Evolutionary conservation across 2,329 filamentous ascomycete species (phyloP).

Genomic region (Hymenoscyphus fraxineus): DNA sequence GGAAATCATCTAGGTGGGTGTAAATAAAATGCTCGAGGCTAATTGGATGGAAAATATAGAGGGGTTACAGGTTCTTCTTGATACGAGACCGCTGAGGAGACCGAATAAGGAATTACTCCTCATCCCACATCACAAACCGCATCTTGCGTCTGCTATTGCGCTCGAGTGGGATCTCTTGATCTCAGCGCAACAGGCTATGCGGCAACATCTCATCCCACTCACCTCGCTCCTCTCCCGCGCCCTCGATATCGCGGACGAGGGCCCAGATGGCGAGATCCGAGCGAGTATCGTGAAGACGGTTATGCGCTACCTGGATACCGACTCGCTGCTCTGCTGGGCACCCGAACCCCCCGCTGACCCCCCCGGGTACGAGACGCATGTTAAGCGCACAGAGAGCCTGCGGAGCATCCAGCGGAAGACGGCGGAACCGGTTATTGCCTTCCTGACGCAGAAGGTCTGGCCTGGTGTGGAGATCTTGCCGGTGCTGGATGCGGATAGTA

Average conservation of each 20-base stretch:
- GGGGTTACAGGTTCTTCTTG: conserved; percentile 57
- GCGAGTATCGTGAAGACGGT: conserved; percentile 62
- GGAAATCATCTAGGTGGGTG: neutral
- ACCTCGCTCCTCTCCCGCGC: conserved; percentile 82
- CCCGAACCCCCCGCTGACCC: conserved; percentile 50
- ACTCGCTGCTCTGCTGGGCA: conserved; percentile 89
- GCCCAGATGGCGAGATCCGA: conserved; percentile 52
- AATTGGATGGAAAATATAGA: conserved; percentile 20
- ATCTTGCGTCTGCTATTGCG: conserved; percentile 81
- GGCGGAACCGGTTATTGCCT: conserved; percentile 67
- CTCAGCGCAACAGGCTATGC: conserved; percentile 77
- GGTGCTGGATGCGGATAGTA: conserved; percentile 73
- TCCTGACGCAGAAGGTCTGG: conserved; percentile 72
- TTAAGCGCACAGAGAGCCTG: conserved; percentile 52
- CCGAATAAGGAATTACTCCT: conserved; percentile 69
- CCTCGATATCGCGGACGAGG: conserved; percentile 71
- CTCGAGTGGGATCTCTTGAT: conserved; percentile 89
- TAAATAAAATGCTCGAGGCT: neutral
- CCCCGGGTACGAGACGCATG: conserved; percentile 43
- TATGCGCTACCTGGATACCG: conserved; percentile 85
- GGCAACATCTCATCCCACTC: conserved; percentile 83
- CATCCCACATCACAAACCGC: conserved; percentile 70
- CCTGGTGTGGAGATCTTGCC: conserved; percentile 76
- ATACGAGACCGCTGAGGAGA: conserved; percentile 63
- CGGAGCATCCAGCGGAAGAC: conserved; percentile 68